Base-by-base conservation (phyloP, 2,329 filamentous ascomycete genomes). In the Phialemoniopsis sp. region DNA sequence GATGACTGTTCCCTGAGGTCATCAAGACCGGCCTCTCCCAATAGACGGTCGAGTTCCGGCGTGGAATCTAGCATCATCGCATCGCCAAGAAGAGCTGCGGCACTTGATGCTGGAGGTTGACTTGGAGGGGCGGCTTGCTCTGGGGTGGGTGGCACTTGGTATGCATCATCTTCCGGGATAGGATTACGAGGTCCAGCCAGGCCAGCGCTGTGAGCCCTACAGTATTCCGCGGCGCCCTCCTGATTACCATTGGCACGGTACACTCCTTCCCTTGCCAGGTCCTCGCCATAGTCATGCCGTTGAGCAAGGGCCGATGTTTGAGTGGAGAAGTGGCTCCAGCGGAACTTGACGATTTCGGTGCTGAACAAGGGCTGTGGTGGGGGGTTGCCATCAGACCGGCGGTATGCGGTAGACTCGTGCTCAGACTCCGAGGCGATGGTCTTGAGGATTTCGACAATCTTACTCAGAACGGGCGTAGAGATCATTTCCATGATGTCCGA, bases 401-500 rank as follows among this genome's bases (percentile, higher is more conserved):
- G 82, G 55, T 72, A 75, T 14, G 79, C 85, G 43, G 72, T 73
- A 8, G 70, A 62, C 58, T 98, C 93, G 40, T 78, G 73, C 39
- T 95, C 89, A n/a, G 79, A 85, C 10, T 10, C 21, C 42, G 81
- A 76, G 10, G 89, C 76, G 13, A 94, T 82, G 5, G 79, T 79
- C 50, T 87, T 87, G 41, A 98, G 69, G 34, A 95, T 91, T 26
- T 89, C 86, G 43, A 97, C 80, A 13, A 95, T 70, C 39, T 81
- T 84, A 50, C 87, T 86, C 14, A 93, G 79, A 32, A 90, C 85
- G 2, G 31, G 19, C 17, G 82, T 83, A 4, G 86, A 82, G 1
- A 89, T 79, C 52, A 88, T 90, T 50, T 95, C 89, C 14, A 93
- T 79, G 35, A 95, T 78, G 18, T 80, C 71, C 1, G 89, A 94